phyloP scores from a whole-genome alignment of 805 yeast genomes.

The Vanderwaltozyma verrucispora region DNA sequence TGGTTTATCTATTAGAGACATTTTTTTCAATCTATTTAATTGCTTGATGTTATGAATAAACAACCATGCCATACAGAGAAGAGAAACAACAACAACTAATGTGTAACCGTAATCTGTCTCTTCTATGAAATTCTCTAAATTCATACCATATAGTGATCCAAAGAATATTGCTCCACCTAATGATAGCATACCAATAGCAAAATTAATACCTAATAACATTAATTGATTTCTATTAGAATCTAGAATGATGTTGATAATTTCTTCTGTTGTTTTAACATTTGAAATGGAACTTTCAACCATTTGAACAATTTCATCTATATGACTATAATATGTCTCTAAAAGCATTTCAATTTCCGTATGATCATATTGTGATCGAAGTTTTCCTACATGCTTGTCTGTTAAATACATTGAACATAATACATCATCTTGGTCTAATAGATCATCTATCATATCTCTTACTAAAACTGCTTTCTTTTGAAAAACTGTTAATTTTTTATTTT shows the following conservation, averaged over 20 bases:
- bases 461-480: constrained; percentile 77
- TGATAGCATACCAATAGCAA: constrained; percentile 74
- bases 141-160: constrained; percentile 93
- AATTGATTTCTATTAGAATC: constrained; percentile 92
- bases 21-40: constrained; percentile 55
- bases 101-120: constrained; percentile 64
- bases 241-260: constrained; percentile 81
- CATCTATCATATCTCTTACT: constrained; percentile 77
- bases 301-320: constrained; percentile 90
- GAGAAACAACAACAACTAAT: constrained; percentile 32
- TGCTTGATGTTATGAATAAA: constrained; percentile 45
- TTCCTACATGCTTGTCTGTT: constrained; percentile 44
- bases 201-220: constrained; percentile 76
- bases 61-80: constrained; percentile 38
- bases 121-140: constrained; percentile 84
- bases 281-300: constrained; percentile 64
- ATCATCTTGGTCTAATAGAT: constrained; percentile 78
- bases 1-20: constrained; percentile 34
- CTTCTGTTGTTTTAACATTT: constrained; percentile 90
- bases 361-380: constrained; percentile 43
- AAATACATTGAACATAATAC: constrained; percentile 73
- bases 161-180: constrained; percentile 71
- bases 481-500: constrained; percentile 73
- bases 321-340: constrained; percentile 81
- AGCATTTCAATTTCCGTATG: constrained; percentile 86